phyloP scores from a whole-genome alignment of 805 yeast species.

The Yarrowia alimentaria region DNA sequence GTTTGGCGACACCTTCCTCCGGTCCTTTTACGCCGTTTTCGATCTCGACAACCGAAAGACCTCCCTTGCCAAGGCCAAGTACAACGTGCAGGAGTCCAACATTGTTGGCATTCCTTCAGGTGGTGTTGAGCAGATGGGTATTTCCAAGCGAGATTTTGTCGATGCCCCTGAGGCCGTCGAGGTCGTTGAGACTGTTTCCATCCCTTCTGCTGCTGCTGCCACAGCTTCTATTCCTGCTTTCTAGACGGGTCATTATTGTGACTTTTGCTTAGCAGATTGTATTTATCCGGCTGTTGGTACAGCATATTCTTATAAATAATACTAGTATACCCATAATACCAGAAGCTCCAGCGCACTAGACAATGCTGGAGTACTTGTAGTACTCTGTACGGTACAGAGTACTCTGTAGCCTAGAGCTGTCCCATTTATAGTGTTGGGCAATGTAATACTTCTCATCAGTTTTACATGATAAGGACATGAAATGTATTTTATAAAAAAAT shows the following conservation, averaged over 20 bases:
- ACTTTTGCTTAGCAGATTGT: conserved; percentile 4
- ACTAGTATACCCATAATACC: too few relatives aligned
- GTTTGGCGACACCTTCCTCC: conserved; percentile 61
- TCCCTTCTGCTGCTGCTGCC: conserved; percentile 25
- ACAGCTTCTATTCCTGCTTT: conserved; percentile 27
- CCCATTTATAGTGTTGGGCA: too few relatives aligned
- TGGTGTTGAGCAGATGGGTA: conserved; percentile 31
- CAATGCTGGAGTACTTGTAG: too few relatives aligned
- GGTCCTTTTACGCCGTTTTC: conserved; percentile 64
- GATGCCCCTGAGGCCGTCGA: conserved; percentile 9
- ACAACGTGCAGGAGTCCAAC: conserved; percentile 32
- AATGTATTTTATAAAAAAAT: too few relatives aligned
- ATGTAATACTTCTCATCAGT: too few relatives aligned
- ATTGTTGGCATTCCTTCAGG: conserved; percentile 33
- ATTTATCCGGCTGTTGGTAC: conserved; percentile 25
- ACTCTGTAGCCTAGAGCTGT: too few relatives aligned
- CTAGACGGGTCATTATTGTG: too few relatives aligned
- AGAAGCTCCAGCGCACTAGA: too few relatives aligned
- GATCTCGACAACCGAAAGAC: conserved; percentile 59
- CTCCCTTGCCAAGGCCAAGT: conserved; percentile 52
- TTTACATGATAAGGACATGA: too few relatives aligned
- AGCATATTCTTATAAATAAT: conserved; percentile 17
- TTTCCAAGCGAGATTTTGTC: conserved; percentile 14
- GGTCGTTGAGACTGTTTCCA: conserved; percentile 14
- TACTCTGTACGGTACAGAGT: too few relatives aligned